phyloP scores from a whole-genome alignment of 176 grass and related monocot genomes.

The Thinopyrum elongatum region DNA sequence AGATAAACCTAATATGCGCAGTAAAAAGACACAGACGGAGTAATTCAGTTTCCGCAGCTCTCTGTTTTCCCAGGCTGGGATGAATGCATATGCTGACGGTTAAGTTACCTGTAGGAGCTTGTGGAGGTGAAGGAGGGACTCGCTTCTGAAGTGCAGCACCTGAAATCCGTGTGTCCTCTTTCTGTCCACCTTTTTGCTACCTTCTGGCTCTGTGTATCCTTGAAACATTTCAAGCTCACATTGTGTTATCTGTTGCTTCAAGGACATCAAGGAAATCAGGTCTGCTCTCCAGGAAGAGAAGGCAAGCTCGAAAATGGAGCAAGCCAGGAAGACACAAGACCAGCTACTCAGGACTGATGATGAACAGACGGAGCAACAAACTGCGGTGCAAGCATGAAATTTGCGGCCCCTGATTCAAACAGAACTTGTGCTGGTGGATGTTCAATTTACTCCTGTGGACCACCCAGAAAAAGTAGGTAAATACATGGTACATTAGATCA shows the following conservation, averaged over 20 bases:
- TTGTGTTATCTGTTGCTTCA: conserved; percentile 4
- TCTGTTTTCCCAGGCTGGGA: too few species aligned
- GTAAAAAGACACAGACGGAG: neutral
- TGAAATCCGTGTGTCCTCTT: conserved; percentile 46
- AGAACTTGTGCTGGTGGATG: neutral
- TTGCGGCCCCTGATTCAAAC: neutral
- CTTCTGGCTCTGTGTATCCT: neutral
- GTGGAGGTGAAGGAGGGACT: conserved; percentile 43
- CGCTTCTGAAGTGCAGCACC: conserved; percentile 44
- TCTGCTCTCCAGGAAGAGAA: conserved; percentile 44
- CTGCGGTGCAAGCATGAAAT: conserved; percentile 10
- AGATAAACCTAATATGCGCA: too few species aligned
- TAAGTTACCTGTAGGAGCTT: conserved; percentile 46
- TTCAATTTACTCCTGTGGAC: neutral
- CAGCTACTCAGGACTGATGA: neutral
- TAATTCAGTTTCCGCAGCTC: neutral
- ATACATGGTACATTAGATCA: neutral
- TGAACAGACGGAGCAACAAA: conserved; percentile 9
- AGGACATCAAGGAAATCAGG: conserved; percentile 66
- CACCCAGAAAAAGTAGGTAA: neutral
- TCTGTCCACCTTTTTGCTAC: neutral
- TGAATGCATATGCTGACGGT: neutral
- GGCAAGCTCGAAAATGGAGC: conserved; percentile 10
- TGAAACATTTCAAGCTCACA: neutral
- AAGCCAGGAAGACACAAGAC: neutral